Percentiles rank a stretch among this genome's conserved stretches.
phyloP scores from a whole-genome alignment of 2,329 filamentous ascomycete genomes.

The Coniochaeta sp. region DNA sequence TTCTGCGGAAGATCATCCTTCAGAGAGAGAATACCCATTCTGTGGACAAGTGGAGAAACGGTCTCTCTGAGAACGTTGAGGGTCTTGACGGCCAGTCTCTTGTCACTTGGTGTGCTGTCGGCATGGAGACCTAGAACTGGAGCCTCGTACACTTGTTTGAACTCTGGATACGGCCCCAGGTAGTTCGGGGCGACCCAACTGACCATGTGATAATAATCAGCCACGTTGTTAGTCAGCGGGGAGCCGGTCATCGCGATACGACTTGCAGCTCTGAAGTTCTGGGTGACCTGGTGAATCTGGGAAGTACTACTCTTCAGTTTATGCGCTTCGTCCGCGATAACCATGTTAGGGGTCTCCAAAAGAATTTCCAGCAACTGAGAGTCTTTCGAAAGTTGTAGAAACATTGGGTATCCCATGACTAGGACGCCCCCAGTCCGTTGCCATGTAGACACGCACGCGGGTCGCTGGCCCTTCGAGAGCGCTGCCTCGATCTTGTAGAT shows the following conservation, averaged over 20 bases:
- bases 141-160: conserved; percentile 59
- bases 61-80: conserved; percentile 64
- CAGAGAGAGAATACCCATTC: conserved; percentile 60
- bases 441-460: conserved; percentile 50
- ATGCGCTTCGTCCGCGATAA: conserved; percentile 84
- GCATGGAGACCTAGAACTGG: conserved; percentile 67
- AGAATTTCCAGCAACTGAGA: conserved; percentile 18
- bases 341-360: conserved; percentile 50
- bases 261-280: conserved; percentile 55
- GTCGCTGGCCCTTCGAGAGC: conserved; percentile 11
- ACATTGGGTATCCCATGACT: conserved; percentile 68
- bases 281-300: conserved; percentile 43
- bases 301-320: conserved; percentile 59
- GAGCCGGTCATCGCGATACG: conserved; percentile 84
- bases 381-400: conserved; percentile 33
- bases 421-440: conserved; percentile 59
- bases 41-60: conserved; percentile 70
- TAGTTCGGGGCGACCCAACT: conserved; percentile 79
- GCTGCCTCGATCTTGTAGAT: conserved; percentile 47
- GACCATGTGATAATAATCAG: conserved; percentile 82
- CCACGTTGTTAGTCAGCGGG: conserved; percentile 74
- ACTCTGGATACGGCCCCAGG: conserved; percentile 61
- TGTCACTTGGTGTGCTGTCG: conserved; percentile 51
- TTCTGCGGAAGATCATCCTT: conserved; percentile 64
- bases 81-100: conserved; percentile 54